These are phyloP conservation scores for Huntiella abstrusa DNA, from an alignment of 2,329 filamentous ascomycete genomes.

Conservation along the genomic window DNA sequence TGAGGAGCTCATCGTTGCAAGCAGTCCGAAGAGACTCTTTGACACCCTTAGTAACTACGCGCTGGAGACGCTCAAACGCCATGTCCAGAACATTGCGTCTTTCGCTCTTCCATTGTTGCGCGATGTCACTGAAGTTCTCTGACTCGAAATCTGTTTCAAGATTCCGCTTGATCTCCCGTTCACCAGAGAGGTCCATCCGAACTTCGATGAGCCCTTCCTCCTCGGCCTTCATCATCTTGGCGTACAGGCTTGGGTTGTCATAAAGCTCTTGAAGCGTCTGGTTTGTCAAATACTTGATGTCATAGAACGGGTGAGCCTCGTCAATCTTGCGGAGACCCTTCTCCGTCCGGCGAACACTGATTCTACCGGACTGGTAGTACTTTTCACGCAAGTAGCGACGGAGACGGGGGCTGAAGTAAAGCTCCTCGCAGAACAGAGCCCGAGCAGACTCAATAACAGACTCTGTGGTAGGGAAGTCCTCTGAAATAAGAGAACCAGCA, in stretches of 20 bases:
- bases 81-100: conserved; percentile 68
- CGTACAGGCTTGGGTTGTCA: conserved; percentile 67
- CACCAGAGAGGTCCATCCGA: conserved; percentile 55
- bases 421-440: conserved; percentile 77
- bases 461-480: conserved; percentile 56
- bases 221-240: conserved; percentile 96
- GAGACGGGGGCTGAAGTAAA: conserved; percentile 74
- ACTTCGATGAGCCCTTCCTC: conserved; percentile 85
- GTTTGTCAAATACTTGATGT: conserved; percentile 89
- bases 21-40: conserved; percentile 88
- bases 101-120: conserved; percentile 85
- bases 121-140: conserved; percentile 86
- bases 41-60: conserved; percentile 71
- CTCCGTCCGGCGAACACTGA: conserved; percentile 80
- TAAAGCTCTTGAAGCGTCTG: conserved; percentile 71
- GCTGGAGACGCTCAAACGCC: conserved; percentile 65
- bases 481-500: conserved; percentile 57
- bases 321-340: conserved; percentile 89
- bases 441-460: conserved; percentile 64
- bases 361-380: conserved; percentile 66
- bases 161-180: conserved; percentile 55
- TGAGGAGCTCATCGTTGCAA: conserved; percentile 84
- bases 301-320: conserved; percentile 88
- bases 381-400: conserved; percentile 67
- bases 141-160: conserved; percentile 75